phyloP scores from a whole-genome alignment of 495 filamentous ascomycete genomes.

The Penicillium parvum region DNA sequence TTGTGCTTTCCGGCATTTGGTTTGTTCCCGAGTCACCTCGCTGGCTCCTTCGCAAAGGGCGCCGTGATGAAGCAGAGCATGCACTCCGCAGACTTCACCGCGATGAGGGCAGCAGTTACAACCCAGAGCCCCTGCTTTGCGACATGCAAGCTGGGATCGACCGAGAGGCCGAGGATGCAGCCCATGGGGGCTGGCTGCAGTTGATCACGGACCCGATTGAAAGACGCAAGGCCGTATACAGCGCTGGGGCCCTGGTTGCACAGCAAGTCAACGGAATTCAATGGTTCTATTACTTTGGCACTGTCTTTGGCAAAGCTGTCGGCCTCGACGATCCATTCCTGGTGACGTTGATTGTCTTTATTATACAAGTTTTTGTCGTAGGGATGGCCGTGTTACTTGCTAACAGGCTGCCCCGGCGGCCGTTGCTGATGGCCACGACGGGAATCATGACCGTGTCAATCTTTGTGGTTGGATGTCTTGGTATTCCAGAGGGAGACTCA shows the following conservation, averaged over 20 bases:
- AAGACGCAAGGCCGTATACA: slow-evolving; percentile 33
- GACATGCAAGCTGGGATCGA: slow-evolving; percentile 11
- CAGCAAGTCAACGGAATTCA: slow-evolving; percentile 39
- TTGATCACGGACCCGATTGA: slow-evolving; percentile 49
- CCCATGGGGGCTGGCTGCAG: slow-evolving; percentile 46
- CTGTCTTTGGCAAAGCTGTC: slow-evolving; percentile 34
- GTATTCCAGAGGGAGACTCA: slow-evolving; percentile 17
- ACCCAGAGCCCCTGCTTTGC: slow-evolving; percentile 54
- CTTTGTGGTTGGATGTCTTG: slow-evolving; percentile 31
- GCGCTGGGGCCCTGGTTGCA: slow-evolving; percentile 31
- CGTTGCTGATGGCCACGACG: slow-evolving; percentile 27
- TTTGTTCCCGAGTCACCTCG: slow-evolving; percentile 67
- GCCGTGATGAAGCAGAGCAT: slow-evolving; percentile 39
- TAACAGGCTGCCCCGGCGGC: slow-evolving; percentile 30
- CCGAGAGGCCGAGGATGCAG: background rate
- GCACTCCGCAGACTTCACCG: background rate
- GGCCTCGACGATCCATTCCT: slow-evolving; percentile 33
- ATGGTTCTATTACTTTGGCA: slow-evolving; percentile 38
- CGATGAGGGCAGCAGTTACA: slow-evolving; percentile 48
- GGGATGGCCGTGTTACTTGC: slow-evolving; percentile 23
- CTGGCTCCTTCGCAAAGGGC: slow-evolving; percentile 59
- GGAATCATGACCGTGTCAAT: slow-evolving; percentile 26
- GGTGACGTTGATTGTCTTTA: slow-evolving; percentile 30
- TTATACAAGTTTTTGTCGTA: slow-evolving; percentile 35
- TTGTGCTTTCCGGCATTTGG: slow-evolving; percentile 52